Evolutionary conservation across 192 early-diverging fungal species (phyloP), one percentile per base, ranked within the genome.

Genomic region (Coemansia sp.): DNA sequence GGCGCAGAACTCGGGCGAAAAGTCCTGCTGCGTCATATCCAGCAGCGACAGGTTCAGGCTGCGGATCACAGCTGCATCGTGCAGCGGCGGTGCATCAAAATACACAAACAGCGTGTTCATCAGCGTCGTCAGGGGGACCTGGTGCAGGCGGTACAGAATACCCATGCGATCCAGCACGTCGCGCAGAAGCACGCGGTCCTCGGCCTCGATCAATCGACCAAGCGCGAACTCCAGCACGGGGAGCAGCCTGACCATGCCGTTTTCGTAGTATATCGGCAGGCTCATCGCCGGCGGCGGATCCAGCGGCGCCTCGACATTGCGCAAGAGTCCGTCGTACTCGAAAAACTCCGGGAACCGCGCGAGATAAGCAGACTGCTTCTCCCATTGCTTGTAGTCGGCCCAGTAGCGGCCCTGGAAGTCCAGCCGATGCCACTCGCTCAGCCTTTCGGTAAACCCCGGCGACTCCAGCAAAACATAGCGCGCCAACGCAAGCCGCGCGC

Each of bases 231-330:
- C 89, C 51, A 92, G 83, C 42, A 82, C 74, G 6, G 85, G 83
- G 35, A 88, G 74, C 51, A 88, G 83, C 22, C 88, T 87, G 29
- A 85, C 73, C 45, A 92, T 83, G 7, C 74, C 70, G 55, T 85
- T 90, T 27, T 88, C 88, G 64, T 86, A 90, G 80, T 84, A 88
- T 49, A 89, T 84, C 20, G 89, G 85, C 72, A 92, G 80, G 2
- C 79, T 71, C 35, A 78, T 71, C 32, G 83, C 78, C 2, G 80
- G 68, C 16, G 87, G 85, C 27, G 88, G 87, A 16, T 89, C 81
- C 51, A 89, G 67, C 4, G 75, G 24, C 13, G 58, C 60, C 48
- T 70, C 69, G 13, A 52, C 58, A 9, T 52, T 32, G 60, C 83
- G 83, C 34, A 85, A 83, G 58, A 79, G 83, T 1, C 85, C 88